A percentile compares a stretch with the other conserved stretches of the same genome.
Evolutionary conservation across 2,329 filamentous ascomycete genomes (phyloP).

Genomic region (Diplodia intermedia): DNA sequence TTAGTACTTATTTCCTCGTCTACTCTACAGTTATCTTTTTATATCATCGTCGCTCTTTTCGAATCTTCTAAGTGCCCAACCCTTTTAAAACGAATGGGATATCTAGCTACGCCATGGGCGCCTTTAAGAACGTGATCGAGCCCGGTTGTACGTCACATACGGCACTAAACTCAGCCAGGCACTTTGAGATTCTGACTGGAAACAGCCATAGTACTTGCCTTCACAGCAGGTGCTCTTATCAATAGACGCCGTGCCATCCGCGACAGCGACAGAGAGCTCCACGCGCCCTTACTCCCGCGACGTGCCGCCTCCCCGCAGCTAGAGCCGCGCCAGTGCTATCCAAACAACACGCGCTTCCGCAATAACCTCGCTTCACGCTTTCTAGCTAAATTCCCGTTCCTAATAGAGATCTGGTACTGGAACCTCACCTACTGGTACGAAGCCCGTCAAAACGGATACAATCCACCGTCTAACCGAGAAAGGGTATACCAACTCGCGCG

Average conservation of each 20-base stretch:
- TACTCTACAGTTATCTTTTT: not conserved
- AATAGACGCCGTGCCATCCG: slow-evolving; percentile 32
- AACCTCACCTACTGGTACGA: slow-evolving; percentile 44
- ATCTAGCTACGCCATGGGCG: slow-evolving; percentile 11
- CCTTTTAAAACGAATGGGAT: not conserved
- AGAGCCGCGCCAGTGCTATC: not conserved
- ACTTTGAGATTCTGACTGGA: not conserved
- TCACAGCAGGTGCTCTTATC: slow-evolving; percentile 34
- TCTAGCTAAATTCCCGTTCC: slow-evolving; percentile 42
- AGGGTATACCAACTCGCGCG: slow-evolving; percentile 55
- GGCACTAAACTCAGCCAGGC: not conserved
- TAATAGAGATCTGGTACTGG: slow-evolving; percentile 47
- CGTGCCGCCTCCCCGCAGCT: not conserved
- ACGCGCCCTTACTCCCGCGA: slow-evolving; percentile 20
- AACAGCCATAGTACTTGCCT: slow-evolving; percentile 33
- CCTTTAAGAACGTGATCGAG: slow-evolving; percentile 32
- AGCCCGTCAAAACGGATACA: not conserved
- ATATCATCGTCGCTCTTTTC: not conserved
- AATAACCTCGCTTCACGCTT: slow-evolving; percentile 33
- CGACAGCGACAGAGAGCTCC: slow-evolving; percentile 4
- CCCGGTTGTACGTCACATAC: slow-evolving; percentile 24
- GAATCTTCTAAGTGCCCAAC: no score
- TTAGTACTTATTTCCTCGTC: not conserved
- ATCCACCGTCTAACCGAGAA: not conserved
- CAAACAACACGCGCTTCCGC: slow-evolving; percentile 33